Evolutionary conservation across 805 yeast genomes (phyloP).

Genomic region (Helenozyma baotianmanensis): DNA sequence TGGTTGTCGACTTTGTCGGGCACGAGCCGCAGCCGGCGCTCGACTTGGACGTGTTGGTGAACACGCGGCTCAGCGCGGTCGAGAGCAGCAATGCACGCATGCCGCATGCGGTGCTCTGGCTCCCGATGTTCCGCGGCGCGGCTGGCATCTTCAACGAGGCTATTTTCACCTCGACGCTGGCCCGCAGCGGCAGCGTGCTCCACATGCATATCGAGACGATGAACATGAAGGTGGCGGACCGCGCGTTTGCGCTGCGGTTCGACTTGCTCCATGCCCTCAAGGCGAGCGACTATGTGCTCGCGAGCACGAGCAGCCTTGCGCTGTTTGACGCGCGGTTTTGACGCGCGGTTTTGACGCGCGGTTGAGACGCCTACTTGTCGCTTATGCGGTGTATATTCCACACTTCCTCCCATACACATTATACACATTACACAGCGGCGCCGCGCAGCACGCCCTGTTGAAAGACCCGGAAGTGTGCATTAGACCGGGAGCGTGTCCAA

Average conservation of each 20-base stretch:
- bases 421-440: no score
- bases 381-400: no score
- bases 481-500: slow-evolving; percentile 37
- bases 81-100: background rate
- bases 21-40: background rate
- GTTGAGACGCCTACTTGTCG: no score
- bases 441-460: no score
- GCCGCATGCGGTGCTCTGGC: slow-evolving; percentile 14
- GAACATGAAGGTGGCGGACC: slow-evolving; percentile 1
- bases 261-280: slow-evolving; percentile 16
- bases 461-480: no score
- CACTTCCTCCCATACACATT: no score
- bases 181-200: background rate
- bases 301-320: background rate
- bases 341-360: no score
- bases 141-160: slow-evolving; percentile 5
- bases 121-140: slow-evolving; percentile 14
- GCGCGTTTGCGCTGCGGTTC: slow-evolving; percentile 4
- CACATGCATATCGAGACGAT: slow-evolving; percentile 1
- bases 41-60: slow-evolving; percentile 1
- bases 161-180: background rate
- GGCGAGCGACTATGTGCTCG: slow-evolving; percentile 9
- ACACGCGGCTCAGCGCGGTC: slow-evolving; percentile 2
- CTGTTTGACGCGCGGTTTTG: no score
- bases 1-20: slow-evolving; percentile 6